phyloP scores from a whole-genome alignment of 495 filamentous ascomycete genomes.

The Aspergillus sclerotiicarbonarius region DNA sequence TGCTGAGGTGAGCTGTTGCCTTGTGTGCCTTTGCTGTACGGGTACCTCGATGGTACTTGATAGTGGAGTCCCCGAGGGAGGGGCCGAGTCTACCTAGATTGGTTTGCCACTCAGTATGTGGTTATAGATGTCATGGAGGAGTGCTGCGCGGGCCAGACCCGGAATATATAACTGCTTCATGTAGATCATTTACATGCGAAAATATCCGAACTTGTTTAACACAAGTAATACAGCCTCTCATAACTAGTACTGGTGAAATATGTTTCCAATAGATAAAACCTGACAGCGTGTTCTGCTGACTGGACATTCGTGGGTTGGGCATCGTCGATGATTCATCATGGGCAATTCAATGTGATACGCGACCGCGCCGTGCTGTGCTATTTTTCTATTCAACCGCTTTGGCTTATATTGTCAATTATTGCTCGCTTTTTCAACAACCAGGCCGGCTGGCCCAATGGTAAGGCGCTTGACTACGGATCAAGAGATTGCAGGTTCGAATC shows the following conservation, averaged over 20 bases:
- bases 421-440: background rate
- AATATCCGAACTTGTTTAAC: too few relatives aligned
- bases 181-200: background rate
- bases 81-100: background rate
- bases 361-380: too few relatives aligned
- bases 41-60: background rate
- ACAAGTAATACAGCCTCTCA: too few relatives aligned
- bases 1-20: background rate
- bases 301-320: too few relatives aligned
- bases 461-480: slow-evolving; percentile 73
- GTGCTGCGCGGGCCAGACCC: background rate
- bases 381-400: too few relatives aligned
- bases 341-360: too few relatives aligned
- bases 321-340: too few relatives aligned
- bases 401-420: background rate
- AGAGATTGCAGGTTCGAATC: slow-evolving; percentile 55
- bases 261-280: too few relatives aligned
- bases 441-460: slow-evolving; percentile 64
- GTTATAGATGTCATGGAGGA: background rate
- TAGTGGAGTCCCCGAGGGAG: background rate
- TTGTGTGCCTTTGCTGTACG: background rate
- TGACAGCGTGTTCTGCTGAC: too few relatives aligned
- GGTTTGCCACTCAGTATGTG: background rate
- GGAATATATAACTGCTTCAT: background rate
- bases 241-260: too few relatives aligned